phyloP scores from a whole-genome alignment of 2,329 filamentous ascomycete genomes.

The Phyllosticta paracitricarpa region DNA sequence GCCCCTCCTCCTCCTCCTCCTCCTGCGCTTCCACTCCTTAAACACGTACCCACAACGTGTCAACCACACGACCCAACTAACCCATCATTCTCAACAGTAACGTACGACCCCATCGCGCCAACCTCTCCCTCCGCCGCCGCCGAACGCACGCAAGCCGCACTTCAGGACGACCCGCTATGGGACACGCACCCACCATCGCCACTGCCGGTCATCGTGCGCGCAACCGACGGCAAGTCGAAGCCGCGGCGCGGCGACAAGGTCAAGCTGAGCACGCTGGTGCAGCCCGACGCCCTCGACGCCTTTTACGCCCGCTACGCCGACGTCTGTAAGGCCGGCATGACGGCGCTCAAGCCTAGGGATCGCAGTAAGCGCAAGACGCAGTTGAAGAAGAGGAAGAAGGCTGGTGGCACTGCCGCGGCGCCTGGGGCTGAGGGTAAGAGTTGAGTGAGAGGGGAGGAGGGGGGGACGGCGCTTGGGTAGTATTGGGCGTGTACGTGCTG shows the following conservation, averaged over 20 bases:
- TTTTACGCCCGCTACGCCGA: conserved; percentile 87
- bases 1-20: conserved; percentile 2
- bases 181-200: conserved; percentile 51
- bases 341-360: conserved; percentile 82
- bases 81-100: conserved; percentile 18
- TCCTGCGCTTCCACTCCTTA: neutral
- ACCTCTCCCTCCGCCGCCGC: conserved; percentile 19
- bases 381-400: conserved; percentile 56
- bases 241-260: conserved; percentile 49
- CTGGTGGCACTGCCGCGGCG: neutral
- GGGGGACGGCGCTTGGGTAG: neutral
- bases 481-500: neutral
- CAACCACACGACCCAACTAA: neutral
- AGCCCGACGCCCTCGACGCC: conserved; percentile 60
- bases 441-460: neutral
- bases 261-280: conserved; percentile 76
- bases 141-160: conserved; percentile 14
- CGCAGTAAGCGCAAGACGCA: conserved; percentile 75
- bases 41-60: neutral
- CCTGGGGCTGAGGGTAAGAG: neutral
- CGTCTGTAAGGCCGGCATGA: conserved; percentile 82
- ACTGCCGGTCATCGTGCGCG: conserved; percentile 69
- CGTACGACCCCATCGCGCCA: conserved; percentile 23
- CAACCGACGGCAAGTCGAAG: conserved; percentile 61
- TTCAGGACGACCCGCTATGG: conserved; percentile 43